Evolutionary conservation across 2,329 filamentous ascomycete species (phyloP).

Genomic region (Arthrobotrys conoides): DNA sequence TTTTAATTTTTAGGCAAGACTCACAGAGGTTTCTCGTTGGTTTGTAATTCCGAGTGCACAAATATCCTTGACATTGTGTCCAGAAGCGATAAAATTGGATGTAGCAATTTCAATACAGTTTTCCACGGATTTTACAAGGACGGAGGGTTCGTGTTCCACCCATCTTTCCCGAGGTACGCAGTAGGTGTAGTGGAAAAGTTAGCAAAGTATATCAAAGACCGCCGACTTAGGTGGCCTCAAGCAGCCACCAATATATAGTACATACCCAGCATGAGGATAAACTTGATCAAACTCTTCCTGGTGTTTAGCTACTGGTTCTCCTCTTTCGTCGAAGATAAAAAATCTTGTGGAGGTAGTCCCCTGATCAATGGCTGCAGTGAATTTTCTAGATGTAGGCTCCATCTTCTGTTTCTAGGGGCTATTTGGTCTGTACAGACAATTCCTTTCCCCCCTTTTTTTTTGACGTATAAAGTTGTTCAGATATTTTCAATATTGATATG

Average conservation of each 20-base stretch:
- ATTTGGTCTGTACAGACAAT: background rate
- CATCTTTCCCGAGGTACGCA: conserved; percentile 72
- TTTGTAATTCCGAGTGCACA: conserved; percentile 88
- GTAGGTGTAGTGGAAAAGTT: background rate
- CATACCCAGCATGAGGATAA: conserved; percentile 86
- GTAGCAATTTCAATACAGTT: conserved; percentile 84
- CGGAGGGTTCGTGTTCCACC: conserved; percentile 89
- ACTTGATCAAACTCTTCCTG: conserved; percentile 89
- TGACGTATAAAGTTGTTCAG: background rate
- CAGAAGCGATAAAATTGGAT: conserved; percentile 78
- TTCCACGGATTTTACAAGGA: conserved; percentile 81
- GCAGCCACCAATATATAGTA: background rate
- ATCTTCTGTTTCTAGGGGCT: conserved; percentile 7
- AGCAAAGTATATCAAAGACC: conserved; percentile 22
- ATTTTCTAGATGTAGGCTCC: conserved; percentile 70
- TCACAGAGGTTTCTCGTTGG: conserved; percentile 84
- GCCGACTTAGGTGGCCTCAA: background rate
- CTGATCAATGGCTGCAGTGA: conserved; percentile 90
- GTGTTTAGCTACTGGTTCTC: conserved; percentile 83
- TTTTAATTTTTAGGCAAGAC: background rate
- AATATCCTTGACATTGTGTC: conserved; percentile 78
- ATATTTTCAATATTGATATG: background rate
- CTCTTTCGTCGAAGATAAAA: conserved; percentile 86
- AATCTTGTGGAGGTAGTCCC: conserved; percentile 92
- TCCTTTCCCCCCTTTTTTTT: no score